A percentile compares a stretch with the other conserved stretches of the same genome.
These are phyloP conservation scores for Polytrichum formosum DNA, from an alignment of 225 moss, liverwort and hornwort species.

Conservation along the genomic window DNA sequence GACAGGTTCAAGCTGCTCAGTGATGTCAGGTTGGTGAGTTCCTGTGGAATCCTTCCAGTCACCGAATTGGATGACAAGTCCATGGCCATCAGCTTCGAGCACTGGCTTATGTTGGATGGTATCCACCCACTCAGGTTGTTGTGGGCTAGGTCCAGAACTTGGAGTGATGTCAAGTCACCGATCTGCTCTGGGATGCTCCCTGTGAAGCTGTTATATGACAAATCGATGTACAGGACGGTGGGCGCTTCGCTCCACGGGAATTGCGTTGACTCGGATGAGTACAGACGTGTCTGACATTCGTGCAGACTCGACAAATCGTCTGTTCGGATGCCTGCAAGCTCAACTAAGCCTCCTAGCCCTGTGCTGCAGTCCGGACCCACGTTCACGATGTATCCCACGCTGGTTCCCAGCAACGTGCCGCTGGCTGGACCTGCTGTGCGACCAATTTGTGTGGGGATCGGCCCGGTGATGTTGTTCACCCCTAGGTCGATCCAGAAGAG, in stretches of 20 bases:
- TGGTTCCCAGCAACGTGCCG: conserved; percentile 1
- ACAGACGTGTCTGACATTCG: not conserved
- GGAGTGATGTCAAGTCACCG: conserved; percentile 17
- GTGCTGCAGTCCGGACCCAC: not conserved
- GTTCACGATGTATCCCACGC: not conserved
- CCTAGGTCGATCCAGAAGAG: conserved; percentile 33
- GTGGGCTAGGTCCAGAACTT: conserved; percentile 21
- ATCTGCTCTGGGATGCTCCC: conserved; percentile 4
- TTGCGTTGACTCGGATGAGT: not conserved
- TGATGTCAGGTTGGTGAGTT: not conserved
- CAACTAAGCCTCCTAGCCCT: not conserved
- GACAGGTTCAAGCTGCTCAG: conserved; percentile 8
- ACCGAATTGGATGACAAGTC: conserved; percentile 41
- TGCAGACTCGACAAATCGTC: not conserved
- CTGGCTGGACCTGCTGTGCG: not conserved
- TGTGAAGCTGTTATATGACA: not conserved
- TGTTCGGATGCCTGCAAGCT: not conserved
- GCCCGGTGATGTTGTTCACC: conserved; percentile 29
- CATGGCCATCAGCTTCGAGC: conserved; percentile 27
- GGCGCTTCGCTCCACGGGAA: not conserved
- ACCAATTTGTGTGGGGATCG: conserved; percentile 13
- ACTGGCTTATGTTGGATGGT: conserved; percentile 25
- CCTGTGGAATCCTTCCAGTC: not conserved
- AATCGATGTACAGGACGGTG: conserved; percentile 1
- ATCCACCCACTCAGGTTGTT: conserved; percentile 42